These are phyloP conservation scores for Ambrosia trifida DNA, from an alignment of 129 eudicot species.

Conservation along the genomic window DNA sequence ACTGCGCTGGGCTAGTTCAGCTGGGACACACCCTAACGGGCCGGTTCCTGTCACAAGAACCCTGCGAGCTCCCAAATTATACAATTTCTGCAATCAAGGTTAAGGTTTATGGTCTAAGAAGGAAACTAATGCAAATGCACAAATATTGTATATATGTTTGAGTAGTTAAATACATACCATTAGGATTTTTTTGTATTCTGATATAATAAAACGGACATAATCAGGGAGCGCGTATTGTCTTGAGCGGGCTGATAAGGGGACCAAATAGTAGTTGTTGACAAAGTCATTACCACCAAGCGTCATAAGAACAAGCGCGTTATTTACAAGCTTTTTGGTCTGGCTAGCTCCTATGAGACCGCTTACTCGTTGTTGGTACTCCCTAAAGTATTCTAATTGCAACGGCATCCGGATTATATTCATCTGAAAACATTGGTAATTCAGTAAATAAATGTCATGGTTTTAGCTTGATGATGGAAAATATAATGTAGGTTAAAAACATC, in stretches of 20 bases:
- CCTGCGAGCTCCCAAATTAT: slow-evolving; percentile 71
- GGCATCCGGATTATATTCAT: slow-evolving; percentile 66
- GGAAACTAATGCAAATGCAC: neutral
- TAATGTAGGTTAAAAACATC: slow-evolving; percentile 3
- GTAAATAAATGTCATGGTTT: neutral
- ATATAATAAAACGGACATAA: slow-evolving; percentile 63
- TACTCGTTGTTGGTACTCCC: slow-evolving; percentile 70
- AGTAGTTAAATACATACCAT: slow-evolving; percentile 35
- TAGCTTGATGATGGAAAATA: neutral
- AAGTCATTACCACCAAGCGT: slow-evolving; percentile 93
- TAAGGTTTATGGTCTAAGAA: slow-evolving; percentile 13
- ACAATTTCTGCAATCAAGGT: slow-evolving; percentile 51
- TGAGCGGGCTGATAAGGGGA: slow-evolving; percentile 79
- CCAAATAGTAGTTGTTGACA: slow-evolving; percentile 81
- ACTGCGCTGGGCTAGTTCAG: slow-evolving; percentile 76
- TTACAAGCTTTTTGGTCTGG: slow-evolving; percentile 49
- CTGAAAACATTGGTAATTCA: slow-evolving; percentile 38
- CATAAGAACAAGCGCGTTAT: slow-evolving; percentile 69
- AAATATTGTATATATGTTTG: neutral
- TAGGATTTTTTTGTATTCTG: slow-evolving; percentile 74
- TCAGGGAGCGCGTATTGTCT: slow-evolving; percentile 67
- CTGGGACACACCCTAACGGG: slow-evolving; percentile 88
- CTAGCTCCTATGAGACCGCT: slow-evolving; percentile 53
- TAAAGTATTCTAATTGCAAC: slow-evolving; percentile 65
- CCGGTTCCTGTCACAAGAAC: slow-evolving; percentile 86